phyloP scores from a whole-genome alignment of 2,329 filamentous ascomycete species.

The Ophidiomyces ophidiicola region DNA sequence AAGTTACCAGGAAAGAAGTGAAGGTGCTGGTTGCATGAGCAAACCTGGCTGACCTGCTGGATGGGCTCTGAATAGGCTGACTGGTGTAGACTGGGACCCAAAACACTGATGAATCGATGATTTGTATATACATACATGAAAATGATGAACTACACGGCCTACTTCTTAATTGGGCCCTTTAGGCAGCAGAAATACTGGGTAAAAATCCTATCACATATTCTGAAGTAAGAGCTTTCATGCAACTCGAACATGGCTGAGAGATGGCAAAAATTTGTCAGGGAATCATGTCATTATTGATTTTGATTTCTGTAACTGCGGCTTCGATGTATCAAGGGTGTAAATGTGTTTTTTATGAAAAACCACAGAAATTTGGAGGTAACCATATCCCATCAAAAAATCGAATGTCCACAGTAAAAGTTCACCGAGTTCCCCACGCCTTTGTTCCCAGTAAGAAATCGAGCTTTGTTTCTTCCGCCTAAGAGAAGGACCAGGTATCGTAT shows the following conservation, averaged over 20 bases:
- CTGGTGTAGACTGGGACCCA: no score
- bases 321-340: conserved; percentile 5
- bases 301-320: conserved; percentile 7
- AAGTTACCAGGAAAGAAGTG: conserved; percentile 62
- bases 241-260: no score
- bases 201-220: no score
- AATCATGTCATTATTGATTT: conserved; percentile 11
- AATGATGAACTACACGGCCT: background rate
- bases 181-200: no score
- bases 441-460: background rate
- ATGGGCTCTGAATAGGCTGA: no score
- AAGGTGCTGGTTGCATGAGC: conserved; percentile 12
- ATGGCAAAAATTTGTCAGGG: background rate
- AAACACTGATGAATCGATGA: conserved; percentile 4
- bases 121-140: background rate
- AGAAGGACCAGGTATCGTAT: background rate
- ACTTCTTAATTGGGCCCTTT: no score
- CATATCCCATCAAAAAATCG: conserved; percentile 2
- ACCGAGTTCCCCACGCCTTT: conserved; percentile 8
- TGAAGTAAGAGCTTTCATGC: no score
- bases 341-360: conserved; percentile 2
- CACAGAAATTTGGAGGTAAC: background rate
- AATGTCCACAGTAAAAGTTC: conserved; percentile 1
- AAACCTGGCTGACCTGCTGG: no score
- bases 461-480: background rate